Conservation (phyloP, 805 yeast species). For the Candida ficus region DNA sequence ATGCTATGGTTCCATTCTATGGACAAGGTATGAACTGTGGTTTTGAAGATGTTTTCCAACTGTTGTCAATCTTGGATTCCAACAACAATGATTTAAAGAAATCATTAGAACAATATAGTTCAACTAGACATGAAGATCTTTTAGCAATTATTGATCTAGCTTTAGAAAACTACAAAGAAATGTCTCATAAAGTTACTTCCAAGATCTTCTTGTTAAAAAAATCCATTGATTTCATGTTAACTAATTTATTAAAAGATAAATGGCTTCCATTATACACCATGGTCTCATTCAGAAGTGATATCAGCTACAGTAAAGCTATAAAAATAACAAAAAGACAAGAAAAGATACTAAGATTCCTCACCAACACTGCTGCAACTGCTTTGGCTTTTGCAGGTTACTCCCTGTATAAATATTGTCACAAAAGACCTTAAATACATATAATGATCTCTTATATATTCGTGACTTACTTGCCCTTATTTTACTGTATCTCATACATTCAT, state of each 20-base stretch:
- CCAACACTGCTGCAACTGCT: slow-evolving; percentile 13
- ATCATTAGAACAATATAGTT: slow-evolving; percentile 14
- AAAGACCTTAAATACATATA: too few species aligned
- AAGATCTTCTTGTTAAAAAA: slow-evolving; percentile 59
- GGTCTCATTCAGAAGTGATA: slow-evolving; percentile 86
- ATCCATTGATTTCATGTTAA: slow-evolving; percentile 58
- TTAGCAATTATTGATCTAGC: slow-evolving; percentile 76
- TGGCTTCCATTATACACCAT: slow-evolving; percentile 90
- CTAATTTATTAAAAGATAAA: slow-evolving; percentile 48
- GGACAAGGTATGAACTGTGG: slow-evolving; percentile 98
- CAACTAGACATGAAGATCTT: slow-evolving; percentile 54
- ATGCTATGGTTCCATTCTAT: slow-evolving; percentile 96
- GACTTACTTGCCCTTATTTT: too few species aligned
- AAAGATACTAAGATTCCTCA: slow-evolving; percentile 33
- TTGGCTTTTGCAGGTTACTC: neutral
- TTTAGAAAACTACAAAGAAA: slow-evolving; percentile 74
- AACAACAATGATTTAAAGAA: slow-evolving; percentile 3
- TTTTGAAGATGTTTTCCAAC: slow-evolving; percentile 77
- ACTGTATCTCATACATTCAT: too few species aligned
- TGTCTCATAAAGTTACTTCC: slow-evolving; percentile 76
- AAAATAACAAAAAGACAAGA: slow-evolving; percentile 50
- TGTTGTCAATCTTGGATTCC: slow-evolving; percentile 37
- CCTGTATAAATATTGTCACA: neutral
- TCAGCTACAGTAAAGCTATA: slow-evolving; percentile 68
- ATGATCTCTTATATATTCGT: too few species aligned